Percentiles rank a stretch among this genome's conserved stretches.
Conservation (phyloP, 2,329 filamentous ascomycete genomes). For the Apiospora hydei region DNA sequence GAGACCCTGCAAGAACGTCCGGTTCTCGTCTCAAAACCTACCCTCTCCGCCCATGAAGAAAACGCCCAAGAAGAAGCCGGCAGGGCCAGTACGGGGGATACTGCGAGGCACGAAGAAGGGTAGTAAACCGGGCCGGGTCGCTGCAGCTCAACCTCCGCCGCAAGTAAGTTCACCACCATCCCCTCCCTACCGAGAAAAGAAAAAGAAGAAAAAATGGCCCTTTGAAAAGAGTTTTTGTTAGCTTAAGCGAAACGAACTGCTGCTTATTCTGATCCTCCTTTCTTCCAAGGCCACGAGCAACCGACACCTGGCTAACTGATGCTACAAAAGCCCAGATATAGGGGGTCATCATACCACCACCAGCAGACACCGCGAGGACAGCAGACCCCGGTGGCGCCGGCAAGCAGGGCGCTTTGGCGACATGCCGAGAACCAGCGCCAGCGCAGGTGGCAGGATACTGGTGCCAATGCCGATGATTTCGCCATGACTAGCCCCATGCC, state of each 20-base stretch:
- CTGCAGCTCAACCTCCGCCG: background rate
- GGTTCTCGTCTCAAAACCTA: background rate
- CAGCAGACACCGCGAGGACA: background rate
- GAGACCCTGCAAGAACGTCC: background rate
- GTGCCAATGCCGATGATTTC: background rate
- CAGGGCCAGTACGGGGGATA: background rate
- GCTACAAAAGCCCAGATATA: background rate
- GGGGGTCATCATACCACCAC: background rate
- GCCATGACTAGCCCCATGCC: background rate
- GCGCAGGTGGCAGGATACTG: background rate
- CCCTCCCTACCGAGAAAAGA: background rate
- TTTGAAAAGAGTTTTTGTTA: no score
- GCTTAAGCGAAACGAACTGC: background rate
- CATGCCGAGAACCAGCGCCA: conserved; percentile 19
- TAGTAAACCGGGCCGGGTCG: background rate
- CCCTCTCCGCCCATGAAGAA: background rate
- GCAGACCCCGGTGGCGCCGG: background rate
- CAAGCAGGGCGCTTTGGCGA: conserved; percentile 22
- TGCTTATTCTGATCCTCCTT: background rate
- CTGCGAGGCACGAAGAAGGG: background rate
- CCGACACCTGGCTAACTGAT: background rate
- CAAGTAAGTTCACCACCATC: background rate
- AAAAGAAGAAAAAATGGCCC: no score
- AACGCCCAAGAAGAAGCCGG: background rate
- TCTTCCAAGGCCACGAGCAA: background rate